Evolutionary conservation across 192 early-diverging fungal species (phyloP).

Genomic region (Dissophora globulifera): DNA sequence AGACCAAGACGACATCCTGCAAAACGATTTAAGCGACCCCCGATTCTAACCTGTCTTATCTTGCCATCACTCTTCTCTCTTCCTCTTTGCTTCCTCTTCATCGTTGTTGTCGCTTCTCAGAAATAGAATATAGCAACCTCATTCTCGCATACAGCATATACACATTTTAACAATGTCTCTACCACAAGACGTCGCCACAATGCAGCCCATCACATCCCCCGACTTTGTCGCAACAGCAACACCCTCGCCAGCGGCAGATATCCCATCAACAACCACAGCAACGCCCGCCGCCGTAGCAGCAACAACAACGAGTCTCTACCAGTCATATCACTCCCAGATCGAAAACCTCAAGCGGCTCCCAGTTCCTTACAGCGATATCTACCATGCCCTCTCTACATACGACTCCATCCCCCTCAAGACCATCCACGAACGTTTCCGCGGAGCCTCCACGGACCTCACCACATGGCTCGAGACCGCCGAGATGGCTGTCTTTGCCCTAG

Average conservation of each 20-base stretch:
- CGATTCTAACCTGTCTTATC: neutral
- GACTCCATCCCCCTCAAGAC: constrained; percentile 50
- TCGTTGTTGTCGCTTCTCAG: too few relatives aligned
- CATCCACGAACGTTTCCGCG: constrained; percentile 45
- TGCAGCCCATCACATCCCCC: constrained; percentile 15
- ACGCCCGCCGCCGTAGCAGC: neutral
- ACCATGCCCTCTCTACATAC: constrained; percentile 50
- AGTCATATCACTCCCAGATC: constrained; percentile 46
- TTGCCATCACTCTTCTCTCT: neutral
- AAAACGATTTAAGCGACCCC: neutral
- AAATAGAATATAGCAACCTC: too few relatives aligned
- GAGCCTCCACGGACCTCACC: constrained; percentile 45
- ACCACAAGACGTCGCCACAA: constrained; percentile 12
- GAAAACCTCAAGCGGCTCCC: constrained; percentile 52
- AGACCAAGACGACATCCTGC: too few relatives aligned
- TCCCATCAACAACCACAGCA: neutral
- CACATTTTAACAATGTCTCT: constrained; percentile 19
- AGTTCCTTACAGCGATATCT: constrained; percentile 54
- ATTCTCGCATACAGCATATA: constrained; percentile 7
- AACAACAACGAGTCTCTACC: constrained; percentile 22
- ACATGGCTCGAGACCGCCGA: constrained; percentile 65
- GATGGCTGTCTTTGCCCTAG: constrained; percentile 62
- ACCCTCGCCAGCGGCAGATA: neutral
- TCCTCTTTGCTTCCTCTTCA: neutral
- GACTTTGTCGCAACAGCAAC: neutral